Evolutionary conservation across 345 rosid genomes (phyloP), one percentile per base, ranked within the genome.

Genomic region (Firmiana major): DNA sequence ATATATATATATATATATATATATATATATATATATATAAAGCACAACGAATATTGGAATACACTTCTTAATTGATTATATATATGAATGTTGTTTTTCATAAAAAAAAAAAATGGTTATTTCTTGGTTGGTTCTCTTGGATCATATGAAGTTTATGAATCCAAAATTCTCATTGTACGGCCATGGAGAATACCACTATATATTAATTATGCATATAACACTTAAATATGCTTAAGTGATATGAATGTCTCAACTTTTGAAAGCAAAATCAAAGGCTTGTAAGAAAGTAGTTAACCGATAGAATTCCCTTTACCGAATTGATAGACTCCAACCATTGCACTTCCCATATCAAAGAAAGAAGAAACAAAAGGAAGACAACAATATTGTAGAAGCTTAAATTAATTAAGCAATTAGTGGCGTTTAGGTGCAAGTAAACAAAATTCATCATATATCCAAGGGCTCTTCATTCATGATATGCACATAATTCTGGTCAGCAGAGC

Each of bases 401-500:
- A 34, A 28, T 63, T 64, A 34, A 3, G 16, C 5, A n/a, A 51
- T 51, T 51, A 49, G 57, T 16, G 62, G 82, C 63, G 66, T 45
- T 81, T 76, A 46, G 81, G 55, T 70, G 57, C 43, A 5, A 38
- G 13, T 5, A 62, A 73, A 75, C 22, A 64, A 43, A 73, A 57
- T n/a, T 46, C 21, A 76, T 43, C 67, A 73, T 16, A 48, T 17
- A 46, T 63, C 73, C 51, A 68, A 75, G 64, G 67, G 21, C 38
- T 70, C 38, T 70, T 54, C 34, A 79, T 69, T 46, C 53, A 81
- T 78, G 71, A 80, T 76, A 71, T 75, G 77, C 63, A 38, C 72
- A 82, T 79, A 67, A 86, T 77, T 31, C 63, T 16, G 73, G 75
- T 74, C 65, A 76, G 65, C 58, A 22, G 75, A 59, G 76, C 28